Evolutionary conservation across 2,329 filamentous ascomycete species (phyloP), one percentile per base, ranked within the genome.

Genomic region (Fusarium abutilonis): DNA sequence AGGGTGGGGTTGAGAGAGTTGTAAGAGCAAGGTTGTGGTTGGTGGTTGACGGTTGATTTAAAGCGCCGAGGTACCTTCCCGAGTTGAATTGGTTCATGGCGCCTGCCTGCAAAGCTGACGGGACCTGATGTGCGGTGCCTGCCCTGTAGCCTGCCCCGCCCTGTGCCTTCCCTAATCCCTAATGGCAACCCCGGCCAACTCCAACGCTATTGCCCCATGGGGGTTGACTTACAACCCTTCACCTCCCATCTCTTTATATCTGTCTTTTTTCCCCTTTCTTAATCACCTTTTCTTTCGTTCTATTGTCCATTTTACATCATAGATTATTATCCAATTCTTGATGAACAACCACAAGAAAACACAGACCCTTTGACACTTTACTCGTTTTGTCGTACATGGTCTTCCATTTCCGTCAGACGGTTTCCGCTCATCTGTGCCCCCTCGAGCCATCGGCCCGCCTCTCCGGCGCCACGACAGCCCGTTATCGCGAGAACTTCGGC

Each of bases 361-460:
- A 32, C 15, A 34, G 31, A 47, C 26, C 29, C 34, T 45, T 48
- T 36, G 34, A 21, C 52, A 42, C 51, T 58, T 64, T 43, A 56
- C 55, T 66, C 53, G 57, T 58, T 53, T 50, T 32, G 48, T 56
- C 55, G 32, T 50, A 47, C 49, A 56, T 59, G 45, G 31, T 44
- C 40, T 49, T 63, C 50, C 57, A 40, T 50, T 52, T 51, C 56
- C 51, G 67, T 70, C 60, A 70, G 66, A 66, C 63, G 61, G 69
- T 67, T 62, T 54, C 58, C 59, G 56, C 49, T 58, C 56, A 58
- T 60, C 52, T 64, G 56, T 63, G 53, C 63, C 60, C 50, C 57
- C 53, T 41, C 63, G 61, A 68, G 61, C 66, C 70, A 69, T 70
- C 74, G 74, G 74, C 71, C 74, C 74, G 74, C 68, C 70, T 74